These are phyloP conservation scores for Phytopythium delawarense DNA, from an alignment of 352 stramenopile genomes.

Conservation along the genomic window DNA sequence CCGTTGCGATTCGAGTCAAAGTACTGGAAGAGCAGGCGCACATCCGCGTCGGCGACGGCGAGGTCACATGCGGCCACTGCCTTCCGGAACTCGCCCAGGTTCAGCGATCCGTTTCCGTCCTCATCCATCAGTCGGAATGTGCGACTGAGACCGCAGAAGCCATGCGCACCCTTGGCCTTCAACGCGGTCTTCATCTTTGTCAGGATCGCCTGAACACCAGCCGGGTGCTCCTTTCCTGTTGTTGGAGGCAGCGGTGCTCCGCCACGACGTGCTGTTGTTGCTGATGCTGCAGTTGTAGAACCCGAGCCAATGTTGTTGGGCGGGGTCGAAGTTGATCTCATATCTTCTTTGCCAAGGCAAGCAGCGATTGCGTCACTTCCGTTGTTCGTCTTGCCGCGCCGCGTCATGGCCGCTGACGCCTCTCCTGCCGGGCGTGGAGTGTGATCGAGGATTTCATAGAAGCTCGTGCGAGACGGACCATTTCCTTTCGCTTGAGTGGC, in stretches of 20 bases:
- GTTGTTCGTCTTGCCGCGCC: conserved; percentile 40
- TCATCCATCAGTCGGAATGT: conserved; percentile 77
- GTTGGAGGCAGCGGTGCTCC: neutral
- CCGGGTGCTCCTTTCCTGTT: conserved; percentile 12
- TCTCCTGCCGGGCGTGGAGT: conserved; percentile 16
- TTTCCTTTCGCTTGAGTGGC: neutral
- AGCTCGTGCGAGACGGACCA: conserved; percentile 21
- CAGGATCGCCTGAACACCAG: conserved; percentile 59
- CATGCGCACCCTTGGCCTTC: conserved; percentile 53
- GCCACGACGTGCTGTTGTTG: neutral
- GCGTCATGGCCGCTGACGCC: conserved; percentile 14
- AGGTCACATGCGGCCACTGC: conserved; percentile 53
- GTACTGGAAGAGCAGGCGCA: conserved; percentile 72
- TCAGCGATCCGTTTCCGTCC: conserved; percentile 67
- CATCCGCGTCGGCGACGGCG: conserved; percentile 43
- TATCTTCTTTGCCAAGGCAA: conserved; percentile 30
- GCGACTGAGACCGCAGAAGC: conserved; percentile 74
- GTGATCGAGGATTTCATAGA: conserved; percentile 64
- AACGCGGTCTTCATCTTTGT: conserved; percentile 39
- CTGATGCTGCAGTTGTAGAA: neutral
- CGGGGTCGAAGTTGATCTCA: neutral
- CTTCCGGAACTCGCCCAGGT: conserved; percentile 72
- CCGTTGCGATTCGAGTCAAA: conserved; percentile 83
- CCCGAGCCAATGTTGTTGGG: neutral
- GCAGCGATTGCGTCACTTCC: conserved; percentile 44